Base-by-base conservation (phyloP, 371 early-diverging fungal species). In the Funneliformis caledonium region DNA sequence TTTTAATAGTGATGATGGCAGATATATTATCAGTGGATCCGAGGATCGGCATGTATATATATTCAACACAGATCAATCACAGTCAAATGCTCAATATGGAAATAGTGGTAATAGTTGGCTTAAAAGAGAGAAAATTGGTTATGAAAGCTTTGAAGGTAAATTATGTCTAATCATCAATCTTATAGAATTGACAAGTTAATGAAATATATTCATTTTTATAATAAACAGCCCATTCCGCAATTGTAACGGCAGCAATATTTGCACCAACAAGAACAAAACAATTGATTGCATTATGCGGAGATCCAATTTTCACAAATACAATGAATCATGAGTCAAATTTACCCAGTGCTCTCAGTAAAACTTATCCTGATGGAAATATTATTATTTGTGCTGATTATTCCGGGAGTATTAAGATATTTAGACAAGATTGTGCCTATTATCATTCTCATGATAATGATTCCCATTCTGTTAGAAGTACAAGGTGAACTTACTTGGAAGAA, bases 1-100 rank as follows among this genome's bases (percentile, higher is more conserved):
- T 60, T 33, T 16, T 5, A 69, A 31, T 80, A 89, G 92, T 75
- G 90, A 91, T 78, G 93, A 94, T 84, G 96, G 94, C 2, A 82
- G 88, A 48, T 95, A 89, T 80, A 91, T 96, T 16, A 88, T 96
- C 37, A 92, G 91, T 80, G 96, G 96, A 8, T 94, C 95, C 9
- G 97, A 97, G 81, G 93, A 95, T 83, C 83, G 88, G 33, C 85
- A 89, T 45, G 88, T 94, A 1, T 94, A 92, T 84, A 82, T 97
- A 5, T 96, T 96, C 94, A 87, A 89, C 60, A 87, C 92, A 14
- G 88, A 90, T 52, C 74, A 84, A 62, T 50, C 73, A 12, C 12
- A 12, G 2, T 31, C 68, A 33, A 82, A 70, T 62, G 50, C 82
- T 26, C 62, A 77, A 33, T 81, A 82, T 26, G 68, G 68, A 4